phyloP scores from a whole-genome alignment of 306 rosid species.

The Prunus mongolica region DNA sequence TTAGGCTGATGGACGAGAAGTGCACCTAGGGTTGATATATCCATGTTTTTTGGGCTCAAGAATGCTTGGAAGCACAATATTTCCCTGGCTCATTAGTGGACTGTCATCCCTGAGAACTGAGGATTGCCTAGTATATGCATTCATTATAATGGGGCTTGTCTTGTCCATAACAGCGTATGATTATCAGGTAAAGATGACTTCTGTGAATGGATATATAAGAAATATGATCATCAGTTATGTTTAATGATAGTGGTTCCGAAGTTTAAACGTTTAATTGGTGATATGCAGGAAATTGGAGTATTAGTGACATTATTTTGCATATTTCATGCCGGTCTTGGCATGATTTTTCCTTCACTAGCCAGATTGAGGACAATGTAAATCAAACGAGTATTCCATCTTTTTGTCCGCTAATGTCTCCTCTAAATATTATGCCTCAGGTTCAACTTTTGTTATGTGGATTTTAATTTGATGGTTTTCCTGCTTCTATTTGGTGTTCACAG shows the following conservation, averaged over 20 bases:
- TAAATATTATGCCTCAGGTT: background rate
- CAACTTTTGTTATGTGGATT: background rate
- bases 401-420: background rate
- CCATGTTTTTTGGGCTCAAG: conserved; percentile 78
- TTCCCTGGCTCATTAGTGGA: conserved; percentile 82
- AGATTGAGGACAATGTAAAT: conserved; percentile 89
- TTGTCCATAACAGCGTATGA: conserved; percentile 71
- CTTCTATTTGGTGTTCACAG: conserved; percentile 34
- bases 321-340: conserved; percentile 70
- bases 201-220: conserved; percentile 7
- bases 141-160: conserved; percentile 52
- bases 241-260: conserved; percentile 14
- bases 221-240: conserved; percentile 9
- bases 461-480: background rate
- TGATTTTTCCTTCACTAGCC: conserved; percentile 85
- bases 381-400: conserved; percentile 6
- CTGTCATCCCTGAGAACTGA: conserved; percentile 66
- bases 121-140: conserved; percentile 66
- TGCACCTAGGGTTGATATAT: conserved; percentile 76
- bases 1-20: conserved; percentile 97
- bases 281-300: conserved; percentile 79
- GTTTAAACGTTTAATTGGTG: conserved; percentile 17
- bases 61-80: conserved; percentile 87
- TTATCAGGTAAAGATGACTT: conserved; percentile 65
- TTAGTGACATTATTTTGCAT: conserved; percentile 66